Evolutionary conservation across 345 rosid genomes (phyloP).

Genomic region (Hibiscus syriacus): DNA sequence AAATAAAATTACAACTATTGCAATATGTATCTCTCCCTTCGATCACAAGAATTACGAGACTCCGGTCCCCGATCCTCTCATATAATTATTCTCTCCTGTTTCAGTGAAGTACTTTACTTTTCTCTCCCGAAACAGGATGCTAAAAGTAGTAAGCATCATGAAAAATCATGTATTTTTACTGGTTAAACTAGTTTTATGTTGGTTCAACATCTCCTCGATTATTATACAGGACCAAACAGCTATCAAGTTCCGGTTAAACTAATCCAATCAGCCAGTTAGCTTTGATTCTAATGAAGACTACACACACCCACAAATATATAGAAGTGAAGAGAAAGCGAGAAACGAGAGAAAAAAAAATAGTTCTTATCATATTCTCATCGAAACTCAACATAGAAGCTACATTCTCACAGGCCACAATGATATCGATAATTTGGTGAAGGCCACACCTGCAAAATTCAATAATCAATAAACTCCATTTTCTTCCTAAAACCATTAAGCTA

Average conservation of each 20-base stretch:
- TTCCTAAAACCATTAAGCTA: slow-evolving; percentile 7
- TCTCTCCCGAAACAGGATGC: no score
- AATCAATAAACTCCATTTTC: slow-evolving; percentile 20
- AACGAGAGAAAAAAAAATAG: not conserved
- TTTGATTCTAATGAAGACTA: not conserved
- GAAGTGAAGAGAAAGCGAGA: not conserved
- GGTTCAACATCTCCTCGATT: no score
- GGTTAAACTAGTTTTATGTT: no score
- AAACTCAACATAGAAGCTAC: slow-evolving; percentile 90
- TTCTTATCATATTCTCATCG: slow-evolving; percentile 34
- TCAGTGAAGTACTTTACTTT: no score
- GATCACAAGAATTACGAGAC: no score
- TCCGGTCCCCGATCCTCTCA: no score
- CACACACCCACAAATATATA: not conserved
- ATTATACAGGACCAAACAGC: not conserved
- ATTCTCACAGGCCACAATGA: slow-evolving; percentile 96
- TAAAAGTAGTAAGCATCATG: no score
- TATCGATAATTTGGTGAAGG: slow-evolving; percentile 98
- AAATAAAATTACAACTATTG: no score
- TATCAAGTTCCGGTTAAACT: not conserved
- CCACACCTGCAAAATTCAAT: slow-evolving; percentile 64
- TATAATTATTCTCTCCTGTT: no score
- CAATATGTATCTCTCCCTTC: no score
- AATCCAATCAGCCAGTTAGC: not conserved
- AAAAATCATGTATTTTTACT: no score